Base-by-base conservation (phyloP, 1,284 basidiomycete genomes). In the Cryptococcus wingfieldii region DNA sequence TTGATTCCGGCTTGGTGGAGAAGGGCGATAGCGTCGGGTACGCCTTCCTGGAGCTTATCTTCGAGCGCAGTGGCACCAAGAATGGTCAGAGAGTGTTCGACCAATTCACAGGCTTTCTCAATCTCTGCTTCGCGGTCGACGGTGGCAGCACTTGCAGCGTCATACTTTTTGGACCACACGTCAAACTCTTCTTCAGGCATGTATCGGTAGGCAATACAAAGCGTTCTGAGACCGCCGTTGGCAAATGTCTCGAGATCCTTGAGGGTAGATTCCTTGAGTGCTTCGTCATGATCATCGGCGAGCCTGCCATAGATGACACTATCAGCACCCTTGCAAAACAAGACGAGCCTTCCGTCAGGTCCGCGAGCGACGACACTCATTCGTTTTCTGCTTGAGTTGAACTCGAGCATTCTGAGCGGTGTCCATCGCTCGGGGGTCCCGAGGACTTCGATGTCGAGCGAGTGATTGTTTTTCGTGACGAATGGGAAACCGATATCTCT, bases 311-410 rank as follows among this genome's bases (percentile, higher is more conserved):
- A 95, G 67, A 98, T 89, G 66, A 98, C 91, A 64, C 86, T 90
- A 76, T 98, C 94, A 9, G 94, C 94, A n/a, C 94, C 94, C 76
- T 97, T 98, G 81, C 88, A 90, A 72, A 94, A 94, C 63, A 97
- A 78, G 16, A 92, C 79, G 58, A 97, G 80, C 65, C 82, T 80
- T 18, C 90, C 89, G 57, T 92, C 87, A 0, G 92, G 88, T 56
- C 84, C 83, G 44, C 92, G 86, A 43, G 92, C 85, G 59, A 97
- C 80, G 44, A 89, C 86, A 69, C 88, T 92, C 94, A 97, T 97
- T 54, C 94, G 81, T 79, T 98, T 98, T 58, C 94, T 80, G 44
- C 91, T 87, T 61, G 86, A 88, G 79, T 91, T 94, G 82, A 98
- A 98, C 73, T 96, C 94, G 68, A 97, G 81, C 62, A 90, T 80